A percentile compares a stretch with the other conserved stretches of the same genome.
phyloP scores from a whole-genome alignment of 2,329 filamentous ascomycete genomes.

The Aspergillus persii region DNA sequence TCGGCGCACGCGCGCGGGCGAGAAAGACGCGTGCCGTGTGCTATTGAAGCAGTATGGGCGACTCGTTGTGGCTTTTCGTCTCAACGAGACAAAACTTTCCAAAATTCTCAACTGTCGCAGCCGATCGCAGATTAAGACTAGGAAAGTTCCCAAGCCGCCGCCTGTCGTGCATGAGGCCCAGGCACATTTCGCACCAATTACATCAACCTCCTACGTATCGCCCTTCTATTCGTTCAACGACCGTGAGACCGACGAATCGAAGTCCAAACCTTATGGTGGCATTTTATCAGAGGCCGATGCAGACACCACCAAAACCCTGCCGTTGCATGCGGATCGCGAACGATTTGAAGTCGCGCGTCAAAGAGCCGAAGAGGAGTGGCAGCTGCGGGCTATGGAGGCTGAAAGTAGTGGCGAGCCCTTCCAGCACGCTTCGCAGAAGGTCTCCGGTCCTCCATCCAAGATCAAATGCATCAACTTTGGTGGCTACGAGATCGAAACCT shows the following conservation, averaged over 20 bases:
- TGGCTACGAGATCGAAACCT: conserved; percentile 96
- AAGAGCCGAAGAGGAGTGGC: conserved; percentile 90
- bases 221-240: conserved; percentile 88
- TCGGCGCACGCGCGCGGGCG: conserved; percentile 51
- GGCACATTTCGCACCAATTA: conserved; percentile 61
- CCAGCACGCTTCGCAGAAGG: conserved; percentile 67
- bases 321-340: conserved; percentile 73
- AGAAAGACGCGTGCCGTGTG: conserved; percentile 40
- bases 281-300: conserved; percentile 86
- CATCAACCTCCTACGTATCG: conserved; percentile 64
- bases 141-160: conserved; percentile 43
- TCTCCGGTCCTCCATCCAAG: conserved; percentile 84
- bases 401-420: conserved; percentile 65
- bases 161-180: conserved; percentile 43
- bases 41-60: conserved; percentile 43
- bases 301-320: conserved; percentile 85
- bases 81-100: conserved; percentile 58
- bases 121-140: conserved; percentile 56
- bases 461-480: conserved; percentile 99
- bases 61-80: conserved; percentile 58
- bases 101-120: conserved; percentile 60
- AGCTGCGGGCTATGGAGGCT: conserved; percentile 60
- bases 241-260: conserved; percentile 81
- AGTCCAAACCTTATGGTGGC: conserved; percentile 92
- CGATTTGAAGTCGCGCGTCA: conserved; percentile 87